Conservation (phyloP, 163 green algal genomes). For the Chloromonas sp. region DNA sequence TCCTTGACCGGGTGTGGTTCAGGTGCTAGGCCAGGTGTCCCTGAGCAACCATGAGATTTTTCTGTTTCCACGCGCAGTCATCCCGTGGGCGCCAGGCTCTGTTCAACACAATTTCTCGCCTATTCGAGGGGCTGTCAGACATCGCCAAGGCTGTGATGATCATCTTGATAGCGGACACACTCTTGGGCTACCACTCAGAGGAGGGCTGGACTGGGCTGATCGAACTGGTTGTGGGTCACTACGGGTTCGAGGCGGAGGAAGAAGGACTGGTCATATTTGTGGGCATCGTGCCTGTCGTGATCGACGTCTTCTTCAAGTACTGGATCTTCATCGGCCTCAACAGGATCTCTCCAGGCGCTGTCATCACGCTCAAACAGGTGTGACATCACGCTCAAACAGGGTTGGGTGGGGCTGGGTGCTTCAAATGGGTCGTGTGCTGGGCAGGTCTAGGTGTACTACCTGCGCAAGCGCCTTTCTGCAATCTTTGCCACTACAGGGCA, state of each 20-base stretch:
- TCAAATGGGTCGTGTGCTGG: no score
- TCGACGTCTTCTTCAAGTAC: conserved; percentile 86
- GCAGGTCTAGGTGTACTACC: no score
- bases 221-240: conserved; percentile 70
- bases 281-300: conserved; percentile 54
- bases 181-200: conserved; percentile 90
- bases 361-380: conserved; percentile 77
- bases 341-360: conserved; percentile 72
- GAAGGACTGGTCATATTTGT: conserved; percentile 51
- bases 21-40: no score
- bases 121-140: conserved; percentile 72
- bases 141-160: conserved; percentile 82
- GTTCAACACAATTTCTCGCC: conserved; percentile 62
- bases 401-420: no score
- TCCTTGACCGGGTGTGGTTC: no score
- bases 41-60: no score
- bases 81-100: conserved; percentile 46
- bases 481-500: no score
- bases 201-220: conserved; percentile 86
- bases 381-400: no score
- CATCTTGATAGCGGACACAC: conserved; percentile 85
- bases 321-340: conserved; percentile 90
- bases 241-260: conserved; percentile 68
- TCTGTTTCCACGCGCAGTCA: no score
- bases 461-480: no score